Percentiles rank a stretch among this genome's conserved stretches.
phyloP scores from a whole-genome alignment of 2,329 filamentous ascomycete genomes.

The Botryotinia globosa region DNA sequence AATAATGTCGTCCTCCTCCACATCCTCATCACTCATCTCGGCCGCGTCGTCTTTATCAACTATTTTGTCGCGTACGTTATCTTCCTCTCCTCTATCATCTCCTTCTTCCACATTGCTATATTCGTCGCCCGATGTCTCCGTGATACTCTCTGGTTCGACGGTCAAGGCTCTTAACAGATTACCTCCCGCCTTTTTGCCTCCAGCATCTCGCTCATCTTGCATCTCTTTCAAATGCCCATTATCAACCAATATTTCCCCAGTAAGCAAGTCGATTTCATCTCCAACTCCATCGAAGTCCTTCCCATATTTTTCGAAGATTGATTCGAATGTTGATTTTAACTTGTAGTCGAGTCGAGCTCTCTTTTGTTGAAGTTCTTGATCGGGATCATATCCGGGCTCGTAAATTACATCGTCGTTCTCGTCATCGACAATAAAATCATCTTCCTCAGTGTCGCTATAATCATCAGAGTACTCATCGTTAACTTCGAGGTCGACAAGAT shows the following conservation, averaged over 20 bases:
- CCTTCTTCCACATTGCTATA: constrained; percentile 36
- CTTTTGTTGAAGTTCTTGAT: constrained; percentile 57
- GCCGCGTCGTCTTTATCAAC: constrained; percentile 30
- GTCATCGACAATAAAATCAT: constrained; percentile 21
- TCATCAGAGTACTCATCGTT: constrained; percentile 23
- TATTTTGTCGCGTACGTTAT: constrained; percentile 26
- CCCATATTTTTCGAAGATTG: constrained; percentile 85
- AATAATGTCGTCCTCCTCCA: constrained; percentile 38
- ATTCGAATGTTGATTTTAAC: constrained; percentile 80
- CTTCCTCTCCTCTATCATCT: constrained; percentile 25
- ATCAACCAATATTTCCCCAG: constrained; percentile 80
- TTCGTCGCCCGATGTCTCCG: constrained; percentile 30
- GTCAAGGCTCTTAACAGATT: constrained; percentile 35
- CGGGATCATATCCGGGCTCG: constrained; percentile 47
- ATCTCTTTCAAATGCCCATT: constrained; percentile 78
- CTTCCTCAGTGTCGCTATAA: constrained; percentile 23
- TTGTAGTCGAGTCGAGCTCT: constrained; percentile 65
- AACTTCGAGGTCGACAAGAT: constrained; percentile 25
- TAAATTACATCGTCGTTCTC: constrained; percentile 23
- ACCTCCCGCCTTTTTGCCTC: constrained; percentile 32
- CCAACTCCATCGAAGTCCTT: constrained; percentile 78
- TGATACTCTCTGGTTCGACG: constrained; percentile 31
- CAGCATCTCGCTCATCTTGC: constrained; percentile 53
- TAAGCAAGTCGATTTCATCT: constrained; percentile 84
- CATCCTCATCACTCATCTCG: constrained; percentile 31